phyloP scores from a whole-genome alignment of 306 rosid species.

The Inga oerstediana region DNA sequence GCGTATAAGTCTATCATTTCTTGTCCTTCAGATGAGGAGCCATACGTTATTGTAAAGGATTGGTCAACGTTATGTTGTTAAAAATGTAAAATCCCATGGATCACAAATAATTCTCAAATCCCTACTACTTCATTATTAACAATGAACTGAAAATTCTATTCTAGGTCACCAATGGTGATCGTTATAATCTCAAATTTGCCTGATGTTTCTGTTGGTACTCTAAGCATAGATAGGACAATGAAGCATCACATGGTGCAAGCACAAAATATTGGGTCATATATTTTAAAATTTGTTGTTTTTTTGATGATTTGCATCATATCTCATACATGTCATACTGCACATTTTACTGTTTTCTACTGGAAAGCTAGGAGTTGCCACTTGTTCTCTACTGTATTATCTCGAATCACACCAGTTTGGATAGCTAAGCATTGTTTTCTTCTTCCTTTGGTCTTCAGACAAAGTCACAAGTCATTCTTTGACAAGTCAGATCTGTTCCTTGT shows the following conservation, averaged over 20 bases:
- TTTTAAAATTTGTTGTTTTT: background rate
- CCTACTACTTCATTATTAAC: background rate
- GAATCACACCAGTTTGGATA: slow-evolving; percentile 14
- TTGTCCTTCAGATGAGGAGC: background rate
- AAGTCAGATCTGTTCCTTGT: slow-evolving; percentile 83
- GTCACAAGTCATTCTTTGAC: slow-evolving; percentile 70
- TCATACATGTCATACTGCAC: slow-evolving; percentile 1
- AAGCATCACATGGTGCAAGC: background rate
- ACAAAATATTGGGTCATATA: background rate
- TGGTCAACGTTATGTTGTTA: background rate
- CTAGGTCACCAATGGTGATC: background rate
- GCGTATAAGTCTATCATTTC: slow-evolving; percentile 7
- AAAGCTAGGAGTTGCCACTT: background rate
- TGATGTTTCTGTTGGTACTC: background rate
- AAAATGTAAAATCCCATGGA: background rate
- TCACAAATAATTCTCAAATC: background rate
- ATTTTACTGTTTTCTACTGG: background rate
- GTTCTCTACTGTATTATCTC: background rate
- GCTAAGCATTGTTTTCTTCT: slow-evolving; percentile 9
- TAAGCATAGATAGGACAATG: background rate
- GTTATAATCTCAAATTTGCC: slow-evolving; percentile 18
- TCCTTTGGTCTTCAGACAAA: slow-evolving; percentile 60
- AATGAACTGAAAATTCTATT: background rate
- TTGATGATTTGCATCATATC: background rate
- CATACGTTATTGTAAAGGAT: background rate